Percentiles rank a stretch among this genome's conserved stretches.
These are phyloP conservation scores for Thalassiosira livingstoniorum DNA, from an alignment of 352 stramenopile species.

Conservation along the genomic window DNA sequence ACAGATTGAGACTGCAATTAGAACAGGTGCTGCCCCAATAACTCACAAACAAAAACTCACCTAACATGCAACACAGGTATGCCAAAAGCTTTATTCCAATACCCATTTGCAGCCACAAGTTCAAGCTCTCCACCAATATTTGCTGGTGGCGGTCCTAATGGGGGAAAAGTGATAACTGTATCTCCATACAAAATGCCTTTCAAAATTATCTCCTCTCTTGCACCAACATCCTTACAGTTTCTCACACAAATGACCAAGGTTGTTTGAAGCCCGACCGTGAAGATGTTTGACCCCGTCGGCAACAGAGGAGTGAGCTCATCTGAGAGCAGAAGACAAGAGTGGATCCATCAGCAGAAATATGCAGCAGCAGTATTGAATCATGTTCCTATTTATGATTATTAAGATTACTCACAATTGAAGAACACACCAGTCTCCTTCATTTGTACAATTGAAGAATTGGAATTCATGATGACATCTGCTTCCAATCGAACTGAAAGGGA, in stretches of 20 bases:
- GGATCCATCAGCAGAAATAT: too few species aligned
- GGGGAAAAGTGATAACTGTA: slow-evolving; percentile 5
- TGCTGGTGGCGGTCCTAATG: neutral
- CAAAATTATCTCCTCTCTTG: slow-evolving; percentile 3
- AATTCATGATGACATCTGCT: neutral
- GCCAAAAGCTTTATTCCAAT: slow-evolving; percentile 24
- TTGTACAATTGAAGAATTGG: neutral
- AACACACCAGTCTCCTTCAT: neutral
- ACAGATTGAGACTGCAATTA: neutral
- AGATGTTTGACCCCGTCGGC: too few species aligned
- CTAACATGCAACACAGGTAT: neutral
- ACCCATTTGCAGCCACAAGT: slow-evolving; percentile 1
- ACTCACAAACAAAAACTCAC: neutral
- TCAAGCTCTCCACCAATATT: slow-evolving; percentile 7
- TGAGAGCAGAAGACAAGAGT: too few species aligned
- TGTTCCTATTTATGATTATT: too few species aligned
- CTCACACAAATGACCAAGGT: neutral
- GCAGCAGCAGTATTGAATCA: too few species aligned
- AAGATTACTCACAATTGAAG: neutral
- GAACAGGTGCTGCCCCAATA: too few species aligned
- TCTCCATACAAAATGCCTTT: slow-evolving; percentile 18
- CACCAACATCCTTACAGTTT: slow-evolving; percentile 6
- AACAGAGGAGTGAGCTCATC: too few species aligned
- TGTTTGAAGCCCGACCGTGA: too few species aligned
- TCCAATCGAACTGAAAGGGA: neutral